Base-by-base conservation (phyloP, 768 basidiomycete species). In the Leccinellum albellum region DNA sequence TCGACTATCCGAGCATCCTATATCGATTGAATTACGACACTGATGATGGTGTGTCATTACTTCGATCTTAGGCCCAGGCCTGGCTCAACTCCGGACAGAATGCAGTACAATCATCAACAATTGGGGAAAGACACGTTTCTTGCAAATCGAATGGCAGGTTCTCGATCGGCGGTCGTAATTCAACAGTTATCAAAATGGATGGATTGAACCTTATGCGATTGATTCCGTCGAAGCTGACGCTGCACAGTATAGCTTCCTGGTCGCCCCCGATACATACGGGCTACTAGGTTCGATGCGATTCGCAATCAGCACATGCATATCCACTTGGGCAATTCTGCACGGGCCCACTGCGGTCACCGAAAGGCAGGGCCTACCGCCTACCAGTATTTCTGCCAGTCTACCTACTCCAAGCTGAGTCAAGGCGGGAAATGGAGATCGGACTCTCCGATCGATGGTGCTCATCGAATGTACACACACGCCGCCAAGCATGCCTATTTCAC, bases 241-340 rank as follows among this genome's bases (percentile, higher is more conserved):
- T 14, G 78, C 76, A 8, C 79, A 80, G 59, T 74, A 79, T 20
- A 78, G 79, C 51, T 80, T 77, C 2, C 72, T 42, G 20, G 40
- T 81, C 57, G 64, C 80, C 21, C 60, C 79, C 7, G 64, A 70
- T 66, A 73, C 79, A 6, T 70, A 75, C 57, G 69, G 75, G 42
- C 61, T 64, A 82, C 59, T 82, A 72, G 57, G 50, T 59, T 33
- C 55, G 20, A 53, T 29, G 59, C 50, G 4, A 37, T 58, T 15
- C 55, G 58, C 12, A 62, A 59, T 10, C 48, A 42, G 13, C 42
- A 31, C 12, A 50, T 20, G 40, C 20, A 59, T 23, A 31, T 51
- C 40, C 71, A 78, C 46, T 69, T 75, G 8, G 72, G 63, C 65
- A 8, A 60, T 58, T 44, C 51, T 59, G 17, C 29, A 17, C 26